These are phyloP conservation scores for Lepidopterella palustris DNA, from an alignment of 495 filamentous ascomycete species.

Conservation along the genomic window DNA sequence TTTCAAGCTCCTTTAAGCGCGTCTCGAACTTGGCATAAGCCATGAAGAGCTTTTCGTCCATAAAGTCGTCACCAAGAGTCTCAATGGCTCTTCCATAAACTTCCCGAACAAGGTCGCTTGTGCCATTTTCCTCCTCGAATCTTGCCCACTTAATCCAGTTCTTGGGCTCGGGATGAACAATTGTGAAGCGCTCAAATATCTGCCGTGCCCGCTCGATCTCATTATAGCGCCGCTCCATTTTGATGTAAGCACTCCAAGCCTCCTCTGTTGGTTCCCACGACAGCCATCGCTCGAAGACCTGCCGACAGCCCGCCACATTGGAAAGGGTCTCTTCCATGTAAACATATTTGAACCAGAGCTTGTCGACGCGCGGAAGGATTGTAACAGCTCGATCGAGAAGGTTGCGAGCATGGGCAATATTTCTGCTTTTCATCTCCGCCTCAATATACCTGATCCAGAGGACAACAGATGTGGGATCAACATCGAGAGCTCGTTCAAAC, in stretches of 20 bases:
- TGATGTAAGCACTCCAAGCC: conserved; percentile 94
- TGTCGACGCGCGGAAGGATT: conserved; percentile 82
- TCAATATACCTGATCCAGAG: conserved; percentile 88
- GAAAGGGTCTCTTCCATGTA: conserved; percentile 97
- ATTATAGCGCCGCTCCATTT: conserved; percentile 88
- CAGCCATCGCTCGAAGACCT: conserved; percentile 98
- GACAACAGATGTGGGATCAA: conserved; percentile 75
- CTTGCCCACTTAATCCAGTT: conserved; percentile 99
- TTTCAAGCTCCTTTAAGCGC: conserved; percentile 90
- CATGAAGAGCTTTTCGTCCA: conserved; percentile 92
- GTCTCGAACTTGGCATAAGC: conserved; percentile 89
- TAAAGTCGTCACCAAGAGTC: conserved; percentile 87
- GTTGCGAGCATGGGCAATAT: conserved; percentile 63
- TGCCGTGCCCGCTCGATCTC: conserved; percentile 79
- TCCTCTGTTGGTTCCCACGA: conserved; percentile 94
- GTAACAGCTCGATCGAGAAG: conserved; percentile 91
- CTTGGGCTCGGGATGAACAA: conserved; percentile 88
- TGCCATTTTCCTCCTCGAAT: conserved; percentile 92
- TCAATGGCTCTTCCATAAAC: conserved; percentile 88
- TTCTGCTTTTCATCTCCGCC: conserved; percentile 85
- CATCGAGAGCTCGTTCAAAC: conserved; percentile 93
- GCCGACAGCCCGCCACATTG: conserved; percentile 85
- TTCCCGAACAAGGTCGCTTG: conserved; percentile 82
- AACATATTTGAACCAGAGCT: conserved; percentile 98
- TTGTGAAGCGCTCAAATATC: conserved; percentile 85